Percentiles rank a stretch among this genome's conserved stretches.
These are phyloP conservation scores for Ostreobium quekettii DNA, from an alignment of 139 green algal species.

Conservation along the genomic window DNA sequence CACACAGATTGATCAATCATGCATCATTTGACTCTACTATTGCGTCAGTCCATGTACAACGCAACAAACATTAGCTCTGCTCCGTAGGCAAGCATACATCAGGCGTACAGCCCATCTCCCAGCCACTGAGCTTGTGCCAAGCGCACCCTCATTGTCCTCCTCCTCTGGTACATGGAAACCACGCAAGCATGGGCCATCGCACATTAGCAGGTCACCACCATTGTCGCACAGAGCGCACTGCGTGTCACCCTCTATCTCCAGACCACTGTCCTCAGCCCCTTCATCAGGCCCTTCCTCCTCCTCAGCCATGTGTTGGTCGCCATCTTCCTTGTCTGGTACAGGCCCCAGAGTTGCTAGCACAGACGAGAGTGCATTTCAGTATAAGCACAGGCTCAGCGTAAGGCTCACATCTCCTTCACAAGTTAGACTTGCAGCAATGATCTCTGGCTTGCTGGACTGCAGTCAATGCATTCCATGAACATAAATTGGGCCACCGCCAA, in stretches of 20 bases:
- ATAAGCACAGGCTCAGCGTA: too few relatives aligned
- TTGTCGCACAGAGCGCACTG: slow-evolving; percentile 9
- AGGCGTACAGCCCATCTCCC: neutral
- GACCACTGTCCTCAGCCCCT: too few relatives aligned
- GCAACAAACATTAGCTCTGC: neutral
- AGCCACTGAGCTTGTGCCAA: neutral
- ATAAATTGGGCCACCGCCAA: too few relatives aligned
- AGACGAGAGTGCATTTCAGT: too few relatives aligned
- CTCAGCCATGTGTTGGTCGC: neutral
- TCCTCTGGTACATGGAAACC: slow-evolving; percentile 5
- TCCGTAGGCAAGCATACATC: too few relatives aligned
- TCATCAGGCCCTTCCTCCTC: slow-evolving; percentile 1
- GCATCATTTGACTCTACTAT: neutral
- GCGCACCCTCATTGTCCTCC: neutral
- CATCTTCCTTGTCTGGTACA: too few relatives aligned
- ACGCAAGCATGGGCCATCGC: slow-evolving; percentile 12
- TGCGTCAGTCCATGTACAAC: neutral
- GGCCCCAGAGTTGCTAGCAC: too few relatives aligned
- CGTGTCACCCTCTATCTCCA: neutral
- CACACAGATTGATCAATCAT: neutral
- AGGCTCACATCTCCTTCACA: too few relatives aligned
- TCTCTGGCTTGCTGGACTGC: too few relatives aligned
- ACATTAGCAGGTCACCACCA: slow-evolving; percentile 14
- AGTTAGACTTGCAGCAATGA: too few relatives aligned
- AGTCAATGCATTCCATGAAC: too few relatives aligned